phyloP scores from a whole-genome alignment of 148 eudicot genomes.

The Diospyros kaki region DNA sequence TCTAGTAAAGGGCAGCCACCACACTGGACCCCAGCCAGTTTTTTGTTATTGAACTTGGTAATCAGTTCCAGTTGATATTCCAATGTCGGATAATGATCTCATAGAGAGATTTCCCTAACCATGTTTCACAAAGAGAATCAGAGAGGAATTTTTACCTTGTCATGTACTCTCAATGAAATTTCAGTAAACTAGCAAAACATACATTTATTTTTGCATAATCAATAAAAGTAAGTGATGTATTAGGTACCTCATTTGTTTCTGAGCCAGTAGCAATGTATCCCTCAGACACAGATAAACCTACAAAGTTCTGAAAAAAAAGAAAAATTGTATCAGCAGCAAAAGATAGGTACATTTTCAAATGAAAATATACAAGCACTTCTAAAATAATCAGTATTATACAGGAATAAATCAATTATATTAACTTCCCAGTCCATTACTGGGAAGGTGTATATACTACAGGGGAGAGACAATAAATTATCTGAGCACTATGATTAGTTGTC shows the following conservation, averaged over 20 bases:
- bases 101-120: background rate
- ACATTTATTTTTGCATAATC: constrained; percentile 1
- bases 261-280: constrained; percentile 99
- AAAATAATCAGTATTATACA: too few species aligned
- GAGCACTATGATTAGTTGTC: too few species aligned
- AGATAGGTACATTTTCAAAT: too few species aligned
- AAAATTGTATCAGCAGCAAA: background rate
- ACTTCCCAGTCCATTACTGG: too few species aligned
- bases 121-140: background rate
- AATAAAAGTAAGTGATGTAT: background rate
- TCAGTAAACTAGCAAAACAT: background rate
- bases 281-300: constrained; percentile 87
- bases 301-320: constrained; percentile 70
- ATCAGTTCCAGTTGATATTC: too few species aligned
- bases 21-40: too few species aligned
- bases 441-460: too few species aligned
- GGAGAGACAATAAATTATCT: too few species aligned
- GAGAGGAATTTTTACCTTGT: background rate
- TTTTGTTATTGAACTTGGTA: too few species aligned
- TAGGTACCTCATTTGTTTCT: constrained; percentile 91
- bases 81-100: too few species aligned
- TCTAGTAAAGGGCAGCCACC: background rate
- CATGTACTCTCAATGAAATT: background rate
- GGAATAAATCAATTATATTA: too few species aligned
- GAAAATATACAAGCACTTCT: too few species aligned